Conservation (phyloP, 495 filamentous ascomycete species). For the Glutinoglossum americanum region DNA sequence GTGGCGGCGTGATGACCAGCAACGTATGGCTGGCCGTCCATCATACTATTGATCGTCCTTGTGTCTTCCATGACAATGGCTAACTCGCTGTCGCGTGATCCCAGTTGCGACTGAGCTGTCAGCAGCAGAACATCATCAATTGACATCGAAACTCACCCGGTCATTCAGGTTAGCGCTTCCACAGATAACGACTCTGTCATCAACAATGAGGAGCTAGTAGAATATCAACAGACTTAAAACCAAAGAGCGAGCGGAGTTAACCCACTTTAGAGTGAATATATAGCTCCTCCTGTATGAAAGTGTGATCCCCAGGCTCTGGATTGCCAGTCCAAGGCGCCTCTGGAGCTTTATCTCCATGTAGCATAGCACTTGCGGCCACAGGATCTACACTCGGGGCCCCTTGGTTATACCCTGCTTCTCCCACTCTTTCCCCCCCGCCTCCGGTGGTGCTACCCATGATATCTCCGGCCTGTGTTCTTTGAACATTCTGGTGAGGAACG, state of each 20-base stretch:
- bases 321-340: constrained; percentile 56
- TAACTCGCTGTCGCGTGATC: constrained; percentile 80
- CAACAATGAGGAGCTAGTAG: constrained; percentile 42
- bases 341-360: constrained; percentile 36
- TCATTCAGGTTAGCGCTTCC: constrained; percentile 88
- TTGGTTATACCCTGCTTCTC: too few relatives aligned
- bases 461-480: constrained; percentile 66
- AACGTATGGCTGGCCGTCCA: constrained; percentile 57
- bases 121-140: not conserved
- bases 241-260: not conserved
- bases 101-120: constrained; percentile 44
- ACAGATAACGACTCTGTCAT: constrained; percentile 64
- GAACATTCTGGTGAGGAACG: constrained; percentile 63
- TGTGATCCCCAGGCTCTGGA: constrained; percentile 50
- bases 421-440: too few relatives aligned
- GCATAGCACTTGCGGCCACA: constrained; percentile 69
- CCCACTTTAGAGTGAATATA: constrained; percentile 69
- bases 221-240: not conserved
- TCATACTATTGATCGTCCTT: constrained; percentile 43
- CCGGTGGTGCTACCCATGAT: constrained; percentile 61
- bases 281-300: constrained; percentile 85
- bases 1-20: constrained; percentile 62
- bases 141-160: constrained; percentile 26
- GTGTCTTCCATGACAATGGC: constrained; percentile 81
- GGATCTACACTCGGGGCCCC: constrained; percentile 33